Evolutionary conservation across 768 basidiomycete genomes (phyloP), one percentile per base, ranked within the genome.

Genomic region (Bullera alba): DNA sequence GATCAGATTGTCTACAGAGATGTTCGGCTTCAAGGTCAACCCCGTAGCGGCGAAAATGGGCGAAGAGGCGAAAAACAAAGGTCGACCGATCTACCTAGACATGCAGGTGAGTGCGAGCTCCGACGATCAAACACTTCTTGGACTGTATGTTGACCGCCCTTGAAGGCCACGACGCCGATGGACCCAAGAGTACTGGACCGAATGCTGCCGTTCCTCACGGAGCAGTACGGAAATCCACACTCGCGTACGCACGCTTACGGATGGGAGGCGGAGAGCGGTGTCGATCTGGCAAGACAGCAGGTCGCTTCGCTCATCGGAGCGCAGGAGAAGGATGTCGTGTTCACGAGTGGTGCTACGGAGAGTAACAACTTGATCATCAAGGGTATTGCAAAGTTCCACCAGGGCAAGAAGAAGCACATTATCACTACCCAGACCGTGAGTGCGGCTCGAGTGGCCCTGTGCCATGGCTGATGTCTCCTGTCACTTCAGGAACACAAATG

Each of bases 221-320:
- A 97, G 70, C 88, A 89, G 70, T 97, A 85, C 67, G 95, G 95
- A 3, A 99, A 97, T 74, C 93, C 95, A 7, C 95, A 97, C 70
- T 92, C 89, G 71, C 82, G 95, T 49, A 97, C 95, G 25, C 95
- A 99, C 74, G 90, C 95, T 0, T 99, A 97, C 72, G 95, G 95
- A 3, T 99, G 95, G 95, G 95, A 99, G 75, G 89, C 93, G 5
- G 95, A 99, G 66, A 79, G 84, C 65, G 95, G 86, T 0, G 87
- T 95, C 5, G 95, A 97, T 68, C 82, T 84, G 54, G 92, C 90
- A 2, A 81, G 95, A 47, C 83, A 96, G 87, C 79, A 93, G 65
- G 78, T 97, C 27, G 95, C 95, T 27, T 83, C 85, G 64, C 76
- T 99, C 47, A 86, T 99, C 72, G 90, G 92, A 29, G 95, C 95